Evolutionary conservation across 768 basidiomycete species (phyloP), one percentile per base, ranked within the genome.

Genomic region (Tricholoma matsutake): DNA sequence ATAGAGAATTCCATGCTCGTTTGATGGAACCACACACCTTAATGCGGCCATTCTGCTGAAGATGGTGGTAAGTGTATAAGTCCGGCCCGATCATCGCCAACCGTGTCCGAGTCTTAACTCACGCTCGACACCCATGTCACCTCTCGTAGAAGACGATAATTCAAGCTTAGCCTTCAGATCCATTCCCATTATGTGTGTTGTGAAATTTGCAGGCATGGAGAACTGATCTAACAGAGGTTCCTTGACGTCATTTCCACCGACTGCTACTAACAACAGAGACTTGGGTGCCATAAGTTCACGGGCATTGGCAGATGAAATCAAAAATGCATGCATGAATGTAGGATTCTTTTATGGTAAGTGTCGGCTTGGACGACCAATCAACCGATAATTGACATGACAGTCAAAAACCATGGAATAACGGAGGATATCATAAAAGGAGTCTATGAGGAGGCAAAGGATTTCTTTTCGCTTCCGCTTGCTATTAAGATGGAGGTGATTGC

Each of bases 281-380:
- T 67, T 87, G 29, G 67, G 72, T 25, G 64, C 75, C 59, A 72
- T 83, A 25, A 25, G 22, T 20, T 60, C 66, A 43, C 67, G 70
- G 56, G 72, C 69, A 1, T 72, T 94, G 1, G 90, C 86, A 0
- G 67, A 74, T 22, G 73, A 83, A 63, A 81, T 95, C 45, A 79
- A 88, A 57, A 80, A 89, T 64, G 92, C 93, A 0, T 93, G 91
- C 64, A 85, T 91, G 58, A 81, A 84, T 56, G 91, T 91, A 6
- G 93, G 93, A 1, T 94, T 96, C 70, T 91, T 95, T 71, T 95
- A 94, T 67, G 83, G 89, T 89, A 63, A 20, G 76, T 28, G 7
- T 14, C 32, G 43, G 8, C 39, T 9, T 20, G 8, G 11, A 31
- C 31, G 14, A 18, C 34, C 45, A 20, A 6, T 2, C 14, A n/a